These are phyloP conservation scores for Ophiocordyceps camponoti-leonardi DNA, from an alignment of 2,329 filamentous ascomycete genomes.

Conservation along the genomic window DNA sequence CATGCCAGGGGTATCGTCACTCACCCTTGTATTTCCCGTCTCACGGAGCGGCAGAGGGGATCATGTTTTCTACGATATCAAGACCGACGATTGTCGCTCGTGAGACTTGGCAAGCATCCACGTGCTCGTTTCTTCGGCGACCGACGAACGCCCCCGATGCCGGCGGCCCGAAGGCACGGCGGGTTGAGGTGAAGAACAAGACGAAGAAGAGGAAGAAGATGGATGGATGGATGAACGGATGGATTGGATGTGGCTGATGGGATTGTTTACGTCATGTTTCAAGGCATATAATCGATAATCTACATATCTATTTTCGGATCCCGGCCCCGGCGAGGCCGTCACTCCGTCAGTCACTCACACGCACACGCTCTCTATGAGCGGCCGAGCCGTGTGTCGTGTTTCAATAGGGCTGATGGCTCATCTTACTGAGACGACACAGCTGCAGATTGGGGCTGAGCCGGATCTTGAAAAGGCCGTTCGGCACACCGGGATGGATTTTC, in stretches of 20 bases:
- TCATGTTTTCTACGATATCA: no score
- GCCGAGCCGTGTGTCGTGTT: not conserved
- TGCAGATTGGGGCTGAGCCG: no score
- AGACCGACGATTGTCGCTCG: not conserved
- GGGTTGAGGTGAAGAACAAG: not conserved
- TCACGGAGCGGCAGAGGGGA: not conserved
- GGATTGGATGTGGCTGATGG: not conserved
- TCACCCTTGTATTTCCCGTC: not conserved
- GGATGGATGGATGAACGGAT: no score
- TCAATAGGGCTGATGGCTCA: not conserved
- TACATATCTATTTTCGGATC: not conserved
- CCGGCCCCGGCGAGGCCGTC: not conserved
- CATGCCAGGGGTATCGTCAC: not conserved
- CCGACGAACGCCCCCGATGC: not conserved
- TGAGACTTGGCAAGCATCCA: not conserved
- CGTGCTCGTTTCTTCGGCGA: not conserved
- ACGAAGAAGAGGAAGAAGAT: not conserved
- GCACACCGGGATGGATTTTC: no score
- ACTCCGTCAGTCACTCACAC: no score
- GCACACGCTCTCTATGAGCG: not conserved
- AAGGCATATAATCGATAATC: not conserved
- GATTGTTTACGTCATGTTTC: not conserved
- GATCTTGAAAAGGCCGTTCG: no score
- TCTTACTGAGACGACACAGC: not conserved
- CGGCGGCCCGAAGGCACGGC: not conserved